Evolutionary conservation across 2,329 filamentous ascomycete species (phyloP).

Genomic region (Salinomyces thailandicus): DNA sequence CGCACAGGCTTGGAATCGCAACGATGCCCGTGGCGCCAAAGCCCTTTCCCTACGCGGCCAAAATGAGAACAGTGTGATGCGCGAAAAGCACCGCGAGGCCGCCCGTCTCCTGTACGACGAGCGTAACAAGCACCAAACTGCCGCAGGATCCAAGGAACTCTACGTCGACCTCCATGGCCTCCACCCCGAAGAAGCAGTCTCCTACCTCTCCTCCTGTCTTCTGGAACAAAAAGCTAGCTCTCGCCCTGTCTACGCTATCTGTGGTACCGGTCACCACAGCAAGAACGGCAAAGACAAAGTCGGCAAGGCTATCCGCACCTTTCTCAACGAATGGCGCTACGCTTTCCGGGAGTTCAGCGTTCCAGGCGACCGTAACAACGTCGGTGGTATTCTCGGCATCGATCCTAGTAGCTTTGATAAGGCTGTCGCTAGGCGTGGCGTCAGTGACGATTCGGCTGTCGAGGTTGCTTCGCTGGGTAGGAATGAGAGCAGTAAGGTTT

Average conservation of each 20-base stretch:
- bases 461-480: constrained; percentile 23
- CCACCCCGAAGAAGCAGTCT: constrained; percentile 93
- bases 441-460: constrained; percentile 29
- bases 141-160: constrained; percentile 52
- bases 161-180: constrained; percentile 96
- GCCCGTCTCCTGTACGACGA: constrained; percentile 87
- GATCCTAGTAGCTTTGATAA: constrained; percentile 51
- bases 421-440: constrained; percentile 24
- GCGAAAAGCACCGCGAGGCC: constrained; percentile 89
- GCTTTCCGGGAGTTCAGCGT: constrained; percentile 94
- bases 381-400: constrained; percentile 55
- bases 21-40: constrained; percentile 91
- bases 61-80: constrained; percentile 94
- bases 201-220: constrained; percentile 81
- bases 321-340: constrained; percentile 92
- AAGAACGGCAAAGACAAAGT: constrained; percentile 99
- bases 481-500: constrained; percentile 26
- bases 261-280: constrained; percentile 90
- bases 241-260: constrained; percentile 85
- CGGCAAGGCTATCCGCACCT: constrained; percentile 81
- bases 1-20: constrained; percentile 96
- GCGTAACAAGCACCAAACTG: constrained; percentile 59
- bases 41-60: constrained; percentile 87
- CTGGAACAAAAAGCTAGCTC: constrained; percentile 64
- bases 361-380: constrained; percentile 82